Conservation (phyloP, 352 stramenopile species). For the Pythium aquatile region DNA sequence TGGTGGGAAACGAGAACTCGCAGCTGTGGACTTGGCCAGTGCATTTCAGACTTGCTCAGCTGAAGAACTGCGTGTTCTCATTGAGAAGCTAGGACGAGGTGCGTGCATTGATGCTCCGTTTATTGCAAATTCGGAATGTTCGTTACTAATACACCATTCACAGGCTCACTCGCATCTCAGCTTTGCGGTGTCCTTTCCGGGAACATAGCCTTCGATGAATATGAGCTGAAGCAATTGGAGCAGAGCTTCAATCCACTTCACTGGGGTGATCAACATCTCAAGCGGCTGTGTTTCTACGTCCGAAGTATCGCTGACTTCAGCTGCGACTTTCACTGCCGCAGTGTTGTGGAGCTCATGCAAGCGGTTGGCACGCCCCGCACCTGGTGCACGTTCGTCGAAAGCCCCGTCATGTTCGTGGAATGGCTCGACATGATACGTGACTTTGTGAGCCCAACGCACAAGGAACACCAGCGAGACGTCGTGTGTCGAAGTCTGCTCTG, state of each 20-base stretch:
- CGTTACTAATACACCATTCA: neutral
- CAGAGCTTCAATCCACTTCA: slow-evolving; percentile 8
- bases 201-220: slow-evolving; percentile 9
- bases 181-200: slow-evolving; percentile 5
- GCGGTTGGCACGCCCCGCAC: neutral
- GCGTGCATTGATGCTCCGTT: neutral
- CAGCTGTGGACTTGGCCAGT: slow-evolving; percentile 33
- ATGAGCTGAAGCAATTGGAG: slow-evolving; percentile 16
- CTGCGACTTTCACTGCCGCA: slow-evolving; percentile 22
- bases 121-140: neutral
- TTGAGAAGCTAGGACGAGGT: slow-evolving; percentile 44
- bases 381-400: slow-evolving; percentile 18
- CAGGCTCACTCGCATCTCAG: slow-evolving; percentile 18
- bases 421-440: slow-evolving; percentile 32
- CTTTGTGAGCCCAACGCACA: slow-evolving; percentile 37
- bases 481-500: slow-evolving; percentile 56
- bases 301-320: slow-evolving; percentile 22
- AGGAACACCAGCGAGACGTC: slow-evolving; percentile 44
- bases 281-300: slow-evolving; percentile 6
- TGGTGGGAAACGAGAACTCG: slow-evolving; percentile 23
- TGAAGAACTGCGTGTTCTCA: slow-evolving; percentile 36
- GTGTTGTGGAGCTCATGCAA: slow-evolving; percentile 6
- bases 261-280: slow-evolving; percentile 17
- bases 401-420: slow-evolving; percentile 29
- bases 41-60: slow-evolving; percentile 40